Evolutionary conservation across 2,329 filamentous ascomycete species (phyloP), one percentile per base, ranked within the genome.

Genomic region (Penicillium psychrosexuale): DNA sequence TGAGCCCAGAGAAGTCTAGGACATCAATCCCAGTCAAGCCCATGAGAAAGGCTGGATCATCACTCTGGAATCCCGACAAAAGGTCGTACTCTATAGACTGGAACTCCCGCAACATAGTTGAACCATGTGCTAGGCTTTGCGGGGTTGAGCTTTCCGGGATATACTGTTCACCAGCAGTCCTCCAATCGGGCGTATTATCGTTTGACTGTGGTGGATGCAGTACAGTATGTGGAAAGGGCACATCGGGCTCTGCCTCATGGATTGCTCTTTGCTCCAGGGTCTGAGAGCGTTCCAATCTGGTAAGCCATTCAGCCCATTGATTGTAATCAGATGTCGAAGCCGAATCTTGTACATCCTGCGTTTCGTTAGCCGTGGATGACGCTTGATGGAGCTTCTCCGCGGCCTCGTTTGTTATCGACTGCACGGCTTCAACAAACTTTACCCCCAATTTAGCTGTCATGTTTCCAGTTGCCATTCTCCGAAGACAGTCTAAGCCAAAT

Each of bases 401-500:
- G 11, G 66, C 67, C 47, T 69, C 65, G 6, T 67, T 56, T 8
- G 67, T 60, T 34, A 69, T 68, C 5, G 55, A 59, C 39, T 61
- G 66, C 8, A 69, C 54, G 6, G 61, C 62, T 40, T 68, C 65
- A 3, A 69, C 66, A 48, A 69, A 69, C 6, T 53, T 54, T 11
- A 69, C 63, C 0, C 67, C 65, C 38, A 68, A 54, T 44, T 63
- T 62, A 5, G 68, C 63, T 4, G 68, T 67, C 34, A 59, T 57
- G 47, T 72, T 74, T 0, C 69, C 71, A 5, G 62, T 61, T 0
- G 72, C 66, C 71, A 75, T 74, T n/a, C 55, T 64, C 1, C 64
- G 58, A 1, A 74, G 66, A 45, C 69, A 72, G 4, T 65, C 62
- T 6, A 74, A 30, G 0, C 70, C 72, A 42, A 74, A 71, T 0